Conservation (phyloP, 805 yeast genomes). For the Candida ortonii region DNA sequence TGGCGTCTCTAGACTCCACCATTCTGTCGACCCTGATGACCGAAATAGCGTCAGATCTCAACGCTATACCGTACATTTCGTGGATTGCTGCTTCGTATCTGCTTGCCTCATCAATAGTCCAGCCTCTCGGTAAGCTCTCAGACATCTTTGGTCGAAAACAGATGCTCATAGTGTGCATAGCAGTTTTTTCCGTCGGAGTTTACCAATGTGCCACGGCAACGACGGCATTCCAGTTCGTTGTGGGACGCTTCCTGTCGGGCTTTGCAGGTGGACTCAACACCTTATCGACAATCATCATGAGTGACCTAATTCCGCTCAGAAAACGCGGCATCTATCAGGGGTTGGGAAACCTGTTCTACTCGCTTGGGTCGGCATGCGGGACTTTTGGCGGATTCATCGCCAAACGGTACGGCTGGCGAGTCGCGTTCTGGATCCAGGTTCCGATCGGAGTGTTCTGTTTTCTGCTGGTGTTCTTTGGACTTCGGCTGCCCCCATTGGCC, state of each 20-base stretch:
- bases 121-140: constrained; percentile 69
- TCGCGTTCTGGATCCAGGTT: constrained; percentile 53
- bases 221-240: constrained; percentile 45
- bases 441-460: constrained; percentile 44
- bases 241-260: constrained; percentile 72
- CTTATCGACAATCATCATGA: constrained; percentile 69
- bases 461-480: constrained; percentile 38
- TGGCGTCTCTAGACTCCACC: constrained; percentile 67
- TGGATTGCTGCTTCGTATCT: constrained; percentile 76
- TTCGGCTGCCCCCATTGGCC: constrained; percentile 44
- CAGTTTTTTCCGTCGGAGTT: constrained; percentile 56
- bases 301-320: constrained; percentile 78
- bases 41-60: constrained; percentile 65
- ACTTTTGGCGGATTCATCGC: constrained; percentile 57
- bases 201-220: constrained; percentile 52
- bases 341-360: constrained; percentile 72
- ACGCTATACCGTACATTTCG: constrained; percentile 58
- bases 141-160: constrained; percentile 70
- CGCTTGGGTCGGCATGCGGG: constrained; percentile 74
- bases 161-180: constrained; percentile 48
- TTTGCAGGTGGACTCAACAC: constrained; percentile 89
- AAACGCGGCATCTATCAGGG: constrained; percentile 87
- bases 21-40: constrained; percentile 64
- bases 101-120: constrained; percentile 67
- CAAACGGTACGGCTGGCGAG: constrained; percentile 62